These are phyloP conservation scores for Hyaloscypha finlandica DNA, from an alignment of 495 filamentous ascomycete genomes.

Conservation along the genomic window DNA sequence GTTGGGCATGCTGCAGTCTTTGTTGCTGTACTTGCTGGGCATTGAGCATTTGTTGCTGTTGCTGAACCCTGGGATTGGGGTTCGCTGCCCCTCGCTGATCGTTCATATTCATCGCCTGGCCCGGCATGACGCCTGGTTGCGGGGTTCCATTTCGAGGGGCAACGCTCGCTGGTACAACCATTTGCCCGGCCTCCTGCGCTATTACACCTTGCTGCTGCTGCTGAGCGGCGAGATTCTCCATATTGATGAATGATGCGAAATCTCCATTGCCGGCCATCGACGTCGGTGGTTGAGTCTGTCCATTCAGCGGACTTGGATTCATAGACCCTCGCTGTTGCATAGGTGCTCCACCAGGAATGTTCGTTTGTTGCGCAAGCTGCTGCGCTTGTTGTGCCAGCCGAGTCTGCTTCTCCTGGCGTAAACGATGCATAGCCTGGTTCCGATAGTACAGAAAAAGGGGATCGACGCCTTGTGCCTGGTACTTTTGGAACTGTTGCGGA, in stretches of 20 bases:
- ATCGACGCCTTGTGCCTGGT: constrained; percentile 41
- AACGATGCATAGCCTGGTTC: constrained; percentile 38
- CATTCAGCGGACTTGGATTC: constrained; percentile 35
- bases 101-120: constrained; percentile 32
- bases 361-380: constrained; percentile 21
- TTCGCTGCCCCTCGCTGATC: constrained; percentile 37
- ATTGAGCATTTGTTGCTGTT: constrained; percentile 41
- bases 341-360: constrained; percentile 28
- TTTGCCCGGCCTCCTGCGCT: constrained; percentile 50
- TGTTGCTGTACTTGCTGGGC: constrained; percentile 42
- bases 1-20: constrained; percentile 37
- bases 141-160: constrained; percentile 35
- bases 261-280: constrained; percentile 40
- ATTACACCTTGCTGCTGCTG: constrained; percentile 38
- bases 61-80: constrained; percentile 36
- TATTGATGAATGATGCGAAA: constrained; percentile 39
- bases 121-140: constrained; percentile 42
- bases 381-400: constrained; percentile 20
- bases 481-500: constrained; percentile 35
- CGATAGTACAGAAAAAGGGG: constrained; percentile 44
- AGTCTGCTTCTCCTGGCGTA: constrained; percentile 28
- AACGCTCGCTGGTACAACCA: constrained; percentile 48
- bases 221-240: constrained; percentile 52
- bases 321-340: constrained; percentile 37
- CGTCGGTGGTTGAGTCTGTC: constrained; percentile 37